Evolutionary conservation across 352 stramenopile species (phyloP), one percentile per base, ranked within the genome.

Genomic region (Pythium dissotocum): DNA sequence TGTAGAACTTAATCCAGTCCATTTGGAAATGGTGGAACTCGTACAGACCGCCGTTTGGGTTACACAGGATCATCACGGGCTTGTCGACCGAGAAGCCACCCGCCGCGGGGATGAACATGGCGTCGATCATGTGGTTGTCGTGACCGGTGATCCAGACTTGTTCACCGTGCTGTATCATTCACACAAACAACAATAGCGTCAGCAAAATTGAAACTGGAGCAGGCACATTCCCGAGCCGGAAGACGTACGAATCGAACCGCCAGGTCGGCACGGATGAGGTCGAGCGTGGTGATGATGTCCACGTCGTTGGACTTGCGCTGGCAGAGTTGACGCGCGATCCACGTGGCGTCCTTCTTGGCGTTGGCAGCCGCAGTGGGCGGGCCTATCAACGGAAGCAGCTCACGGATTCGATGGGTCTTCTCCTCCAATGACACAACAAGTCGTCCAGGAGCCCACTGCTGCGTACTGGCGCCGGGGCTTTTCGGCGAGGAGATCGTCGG

Each of bases 1-100:
- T 94, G 67, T 96, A 96, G 55, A 96, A 94, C 66, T 89, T 86
- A 70, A 94, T 81, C 88, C 88, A 96, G 58, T 96, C 88, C 83
- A 93, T 95, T 42, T 96, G 88, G 54, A 96, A 75, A 61, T 94
- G 88, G 62, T 96, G 88, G 40, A 94, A 86, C 69, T 96, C 88
- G 69, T 96, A 96, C 28, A 96, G 46, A 0, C 85, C 87, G 24
- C 85, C 87, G 48, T 96, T 96, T 8, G 88, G 88, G 49, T 96
- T 96, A 75, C 88, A 94, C 9, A 94, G 51, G 52, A 95, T 77
- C 57, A 95, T 81, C 38, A 78, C 28, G 73, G 83, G 8, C 76
- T 80, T 48, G 79, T 77, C 53, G 40, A 67, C 73, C 16, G 70
- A 67, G 21, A 72, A 71, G 2, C 73, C 75, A 49, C 71, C 77